Evolutionary conservation across 208 protist genomes (phyloP), one percentile per base, ranked within the genome.

Genomic region (Crithidia mellificae): DNA sequence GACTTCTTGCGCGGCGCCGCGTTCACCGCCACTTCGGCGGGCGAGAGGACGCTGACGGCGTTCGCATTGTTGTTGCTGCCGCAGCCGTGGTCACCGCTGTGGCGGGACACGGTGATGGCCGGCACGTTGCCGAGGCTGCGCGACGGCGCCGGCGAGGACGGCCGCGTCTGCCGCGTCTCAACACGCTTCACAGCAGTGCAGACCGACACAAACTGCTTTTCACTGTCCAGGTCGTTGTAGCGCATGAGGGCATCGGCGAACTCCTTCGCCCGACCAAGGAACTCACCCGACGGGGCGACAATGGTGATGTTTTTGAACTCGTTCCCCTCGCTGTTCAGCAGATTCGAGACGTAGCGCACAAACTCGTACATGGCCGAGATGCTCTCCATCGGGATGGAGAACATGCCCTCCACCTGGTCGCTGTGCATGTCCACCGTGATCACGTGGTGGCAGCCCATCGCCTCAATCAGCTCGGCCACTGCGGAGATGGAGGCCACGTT

Each of bases 321-420:
- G 63, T 88, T 68, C 24, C 86, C 85, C 66, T 93, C 94, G 69
- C 52, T 81, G 47, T 69, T 67, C 25, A 96, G 77, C 47, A 84
- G 72, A 12, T 87, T 79, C 12, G 64, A 75, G 5, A 96, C 32
- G 67, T 84, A 96, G 12, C 81, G 83, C 22, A 97, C 80, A 55
- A 97, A 97, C 78, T 96, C 94, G 63, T 86, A 85, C 72, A 84
- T 80, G 50, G 91, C 85, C 0, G 81, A 92, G 67, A 97, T 84
- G 56, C 80, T 89, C 77, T 97, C 94, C 6, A 97, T 68, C n/a
- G 95, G 95, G n/a, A 94, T 87, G 44, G 83, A 83, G 68, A 98
- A 98, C 85, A 97, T 97, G 43, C 96, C 96, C 78, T 98, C 89
- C 20, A 98, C 94, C 74, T 98, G 92, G 27, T 88, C 86, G 53